A percentile compares a stretch with the other conserved stretches of the same genome.
Evolutionary conservation across 768 basidiomycete species (phyloP).

Genomic region (Lactarius indigo): DNA sequence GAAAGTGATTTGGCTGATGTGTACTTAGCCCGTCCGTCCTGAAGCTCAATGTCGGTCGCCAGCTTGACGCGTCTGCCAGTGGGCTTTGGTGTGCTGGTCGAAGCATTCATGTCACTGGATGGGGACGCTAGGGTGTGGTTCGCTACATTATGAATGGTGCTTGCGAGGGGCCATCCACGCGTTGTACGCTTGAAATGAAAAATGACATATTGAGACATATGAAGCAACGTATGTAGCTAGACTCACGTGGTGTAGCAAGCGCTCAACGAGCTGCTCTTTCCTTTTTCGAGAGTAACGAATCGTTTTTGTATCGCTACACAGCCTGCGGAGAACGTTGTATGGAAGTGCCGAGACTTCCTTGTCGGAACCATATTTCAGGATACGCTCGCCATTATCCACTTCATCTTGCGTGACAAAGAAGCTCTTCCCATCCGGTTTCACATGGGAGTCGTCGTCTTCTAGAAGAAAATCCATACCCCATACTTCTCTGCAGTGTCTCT

Average conservation of each 20-base stretch:
- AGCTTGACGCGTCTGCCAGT: neutral
- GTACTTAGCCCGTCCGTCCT: neutral
- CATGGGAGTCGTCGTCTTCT: neutral
- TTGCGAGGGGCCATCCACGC: neutral
- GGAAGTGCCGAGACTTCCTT: neutral
- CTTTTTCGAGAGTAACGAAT: neutral
- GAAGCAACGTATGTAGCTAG: neutral
- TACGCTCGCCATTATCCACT: neutral
- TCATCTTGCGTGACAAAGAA: neutral
- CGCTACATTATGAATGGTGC: no score
- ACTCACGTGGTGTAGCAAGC: neutral
- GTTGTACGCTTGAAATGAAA: neutral
- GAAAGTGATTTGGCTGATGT: neutral
- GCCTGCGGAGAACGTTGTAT: neutral
- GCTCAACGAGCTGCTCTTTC: neutral
- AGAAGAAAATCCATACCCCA: slow-evolving; percentile 15
- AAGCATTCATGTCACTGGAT: no score
- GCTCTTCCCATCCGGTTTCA: neutral
- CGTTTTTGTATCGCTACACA: neutral
- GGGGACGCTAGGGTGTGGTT: no score
- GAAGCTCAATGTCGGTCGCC: neutral
- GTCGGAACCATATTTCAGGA: neutral
- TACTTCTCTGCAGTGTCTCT: slow-evolving; percentile 22
- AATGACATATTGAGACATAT: neutral
- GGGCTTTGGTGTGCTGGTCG: neutral